Base-by-base conservation (phyloP, 345 rosid species). In the Citrus sinensis region DNA sequence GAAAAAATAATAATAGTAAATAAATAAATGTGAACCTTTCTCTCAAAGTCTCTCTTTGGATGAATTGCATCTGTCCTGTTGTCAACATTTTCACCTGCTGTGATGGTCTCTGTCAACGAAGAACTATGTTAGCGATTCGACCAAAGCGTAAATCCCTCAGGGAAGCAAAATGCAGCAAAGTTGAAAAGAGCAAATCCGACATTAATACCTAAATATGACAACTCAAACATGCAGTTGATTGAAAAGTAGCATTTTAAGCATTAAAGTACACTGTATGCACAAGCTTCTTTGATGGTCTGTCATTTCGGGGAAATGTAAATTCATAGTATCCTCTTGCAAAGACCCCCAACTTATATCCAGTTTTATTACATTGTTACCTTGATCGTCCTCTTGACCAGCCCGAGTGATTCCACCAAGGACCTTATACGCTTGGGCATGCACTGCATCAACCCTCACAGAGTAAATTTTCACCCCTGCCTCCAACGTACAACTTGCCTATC, bases 21-120 rank as follows among this genome's bases (percentile, higher is more conserved):
- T 19, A 71, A 71, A 59, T 3, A 39, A 25, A 76, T 65, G 34
- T 20, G 30, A 84, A 92, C 99, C 95, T 93, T 90, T 88, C 74
- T 89, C 71, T 90, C 97, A 11, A 62, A 5, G 60, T 92, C 97
- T 83, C 87, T 89, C 88, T 88, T 93, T 71, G 82, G 75, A 74
- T 79, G 85, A 60, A 88, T 87, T 80, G 82, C 90, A 79, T 81
- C 89, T 35, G 71, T 86, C 65, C 83, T 88, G 51, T 75, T 80
- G 22, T 83, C 83, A 76, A 51, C 82, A 73, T 73, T 83, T 77
- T 83, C 85, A 86, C 89, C 93, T 60, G 79, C 91, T 32, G 46
- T 64, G 10, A 22, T 55, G 54, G 73, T 82, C 83, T 88, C 98
- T 91, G 81, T 39, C 37, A 78, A 65, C 71, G 40, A 62, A 70